Conservation (phyloP, 2,329 filamentous ascomycete species). For the Exophiala spinifera region DNA sequence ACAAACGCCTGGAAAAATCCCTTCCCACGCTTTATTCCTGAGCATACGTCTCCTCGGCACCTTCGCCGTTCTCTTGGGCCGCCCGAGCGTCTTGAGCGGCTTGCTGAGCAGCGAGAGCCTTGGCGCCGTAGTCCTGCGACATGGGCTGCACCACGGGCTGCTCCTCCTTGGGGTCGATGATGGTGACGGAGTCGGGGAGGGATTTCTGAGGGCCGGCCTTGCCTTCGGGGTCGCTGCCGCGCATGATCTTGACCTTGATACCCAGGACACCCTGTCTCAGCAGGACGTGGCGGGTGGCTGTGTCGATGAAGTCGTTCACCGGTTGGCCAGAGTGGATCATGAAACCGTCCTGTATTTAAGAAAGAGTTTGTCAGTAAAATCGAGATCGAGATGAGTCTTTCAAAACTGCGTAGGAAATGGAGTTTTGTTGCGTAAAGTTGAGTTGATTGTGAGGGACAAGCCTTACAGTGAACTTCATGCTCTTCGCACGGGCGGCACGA, state of each 20-base stretch:
- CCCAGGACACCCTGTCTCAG: slow-evolving; percentile 99
- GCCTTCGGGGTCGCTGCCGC: slow-evolving; percentile 97
- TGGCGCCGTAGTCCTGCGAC: slow-evolving; percentile 98
- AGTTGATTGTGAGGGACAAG: not conserved
- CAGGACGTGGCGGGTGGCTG: slow-evolving; percentile 96
- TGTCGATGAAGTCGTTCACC: slow-evolving; percentile 99
- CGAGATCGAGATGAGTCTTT: no score
- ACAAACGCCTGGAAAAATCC: slow-evolving; percentile 2
- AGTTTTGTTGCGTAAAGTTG: no score
- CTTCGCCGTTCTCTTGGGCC: slow-evolving; percentile 50
- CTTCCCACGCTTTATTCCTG: slow-evolving; percentile 44
- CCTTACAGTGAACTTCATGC: slow-evolving; percentile 98
- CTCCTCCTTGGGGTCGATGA: slow-evolving; percentile 99
- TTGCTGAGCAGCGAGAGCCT: slow-evolving; percentile 66
- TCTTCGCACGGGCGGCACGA: slow-evolving; percentile 97
- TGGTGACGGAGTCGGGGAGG: slow-evolving; percentile 96
- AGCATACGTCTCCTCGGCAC: slow-evolving; percentile 40
- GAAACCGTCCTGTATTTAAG: slow-evolving; percentile 91
- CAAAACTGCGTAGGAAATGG: no score
- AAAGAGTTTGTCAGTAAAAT: no score
- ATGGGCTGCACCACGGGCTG: slow-evolving; percentile 89
- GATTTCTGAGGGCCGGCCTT: slow-evolving; percentile 97
- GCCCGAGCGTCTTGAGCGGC: slow-evolving; percentile 55
- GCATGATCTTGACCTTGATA: slow-evolving; percentile 99
- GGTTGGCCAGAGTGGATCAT: slow-evolving; percentile 99